Evolutionary conservation across 1,284 basidiomycete species (phyloP).

Genomic region (Cutaneotrichosporon cyanovorans): DNA sequence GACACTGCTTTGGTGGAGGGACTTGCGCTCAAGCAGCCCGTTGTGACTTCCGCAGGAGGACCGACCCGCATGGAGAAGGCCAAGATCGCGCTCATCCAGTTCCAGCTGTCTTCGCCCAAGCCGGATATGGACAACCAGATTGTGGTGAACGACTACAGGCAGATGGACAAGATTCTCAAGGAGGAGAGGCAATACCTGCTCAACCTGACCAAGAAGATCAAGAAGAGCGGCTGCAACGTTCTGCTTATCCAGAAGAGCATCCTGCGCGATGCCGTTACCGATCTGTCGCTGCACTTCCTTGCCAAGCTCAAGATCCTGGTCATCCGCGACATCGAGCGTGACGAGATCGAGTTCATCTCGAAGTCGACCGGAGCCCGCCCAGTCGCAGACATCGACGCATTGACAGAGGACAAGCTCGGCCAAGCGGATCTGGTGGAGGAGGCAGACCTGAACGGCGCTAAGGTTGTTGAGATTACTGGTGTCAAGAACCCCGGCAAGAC

Average conservation of each 20-base stretch:
- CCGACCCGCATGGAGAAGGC: constrained; percentile 96
- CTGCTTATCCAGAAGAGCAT: constrained; percentile 99
- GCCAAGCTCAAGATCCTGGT: constrained; percentile 96
- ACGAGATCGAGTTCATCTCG: constrained; percentile 96
- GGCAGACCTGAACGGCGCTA: constrained; percentile 71
- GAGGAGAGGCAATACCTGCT: constrained; percentile 97
- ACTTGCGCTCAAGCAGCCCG: constrained; percentile 92
- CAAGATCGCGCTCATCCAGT: constrained; percentile 97
- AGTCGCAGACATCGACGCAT: constrained; percentile 93
- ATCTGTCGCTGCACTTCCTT: constrained; percentile 96
- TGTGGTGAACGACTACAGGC: constrained; percentile 97
- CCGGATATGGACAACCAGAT: constrained; percentile 99
- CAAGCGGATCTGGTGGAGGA: constrained; percentile 95
- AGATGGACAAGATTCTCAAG: constrained; percentile 99
- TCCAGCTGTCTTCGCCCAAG: constrained; percentile 96
- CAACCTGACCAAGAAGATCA: constrained; percentile 99
- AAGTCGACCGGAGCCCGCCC: constrained; percentile 95
- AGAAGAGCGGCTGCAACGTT: constrained; percentile 98
- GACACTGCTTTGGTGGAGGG: constrained; percentile 97
- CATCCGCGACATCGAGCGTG: constrained; percentile 96
- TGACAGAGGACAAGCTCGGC: constrained; percentile 98
- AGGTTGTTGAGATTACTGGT: constrained; percentile 90
- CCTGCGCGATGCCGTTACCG: constrained; percentile 95
- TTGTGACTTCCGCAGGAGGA: constrained; percentile 81
- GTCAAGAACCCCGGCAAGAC: constrained; percentile 93